Conservation (phyloP, 1,139 yeast genomes). For the Casaregolazyma lundiana region DNA sequence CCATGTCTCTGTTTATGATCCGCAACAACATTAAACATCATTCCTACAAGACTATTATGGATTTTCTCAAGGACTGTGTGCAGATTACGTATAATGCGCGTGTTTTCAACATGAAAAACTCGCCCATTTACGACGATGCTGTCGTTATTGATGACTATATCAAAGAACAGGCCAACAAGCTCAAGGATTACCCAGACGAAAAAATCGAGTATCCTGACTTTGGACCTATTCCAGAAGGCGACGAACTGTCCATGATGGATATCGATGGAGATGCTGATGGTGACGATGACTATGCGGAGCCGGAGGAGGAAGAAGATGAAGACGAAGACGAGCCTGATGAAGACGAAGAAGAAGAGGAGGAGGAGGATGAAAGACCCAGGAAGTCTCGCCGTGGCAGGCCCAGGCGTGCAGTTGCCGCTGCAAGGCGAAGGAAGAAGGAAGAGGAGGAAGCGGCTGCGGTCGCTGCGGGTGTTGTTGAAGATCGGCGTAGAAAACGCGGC, state of each 20-base stretch:
- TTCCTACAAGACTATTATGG: constrained; percentile 57
- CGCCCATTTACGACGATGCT: constrained; percentile 69
- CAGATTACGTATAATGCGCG: constrained; percentile 90
- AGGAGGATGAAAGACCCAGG: constrained; percentile 30
- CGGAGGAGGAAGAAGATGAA: constrained; percentile 22
- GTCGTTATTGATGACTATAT: constrained; percentile 61
- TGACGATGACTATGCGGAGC: constrained; percentile 26
- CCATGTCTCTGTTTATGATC: constrained; percentile 44
- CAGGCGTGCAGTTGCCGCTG: constrained; percentile 23
- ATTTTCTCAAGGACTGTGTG: constrained; percentile 70
- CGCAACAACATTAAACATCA: constrained; percentile 45
- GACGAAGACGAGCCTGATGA: constrained; percentile 30
- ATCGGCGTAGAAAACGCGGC: constrained; percentile 74
- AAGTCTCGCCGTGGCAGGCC: constrained; percentile 26
- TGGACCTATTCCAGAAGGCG: constrained; percentile 58
- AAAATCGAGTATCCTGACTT: constrained; percentile 57
- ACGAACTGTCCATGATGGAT: constrained; percentile 22
- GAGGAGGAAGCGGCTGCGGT: constrained; percentile 23
- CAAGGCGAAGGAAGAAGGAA: constrained; percentile 23
- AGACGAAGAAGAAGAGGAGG: constrained; percentile 41
- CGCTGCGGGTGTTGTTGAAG: constrained; percentile 31
- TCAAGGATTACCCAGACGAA: constrained; percentile 38
- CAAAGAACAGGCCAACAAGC: constrained; percentile 49
- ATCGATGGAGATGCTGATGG: constrained; percentile 29
- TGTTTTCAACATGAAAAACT: constrained; percentile 67